Evolutionary conservation across 257 asterid genomes (phyloP), one percentile per base, ranked within the genome.

Genomic region (Henckelia pumila): DNA sequence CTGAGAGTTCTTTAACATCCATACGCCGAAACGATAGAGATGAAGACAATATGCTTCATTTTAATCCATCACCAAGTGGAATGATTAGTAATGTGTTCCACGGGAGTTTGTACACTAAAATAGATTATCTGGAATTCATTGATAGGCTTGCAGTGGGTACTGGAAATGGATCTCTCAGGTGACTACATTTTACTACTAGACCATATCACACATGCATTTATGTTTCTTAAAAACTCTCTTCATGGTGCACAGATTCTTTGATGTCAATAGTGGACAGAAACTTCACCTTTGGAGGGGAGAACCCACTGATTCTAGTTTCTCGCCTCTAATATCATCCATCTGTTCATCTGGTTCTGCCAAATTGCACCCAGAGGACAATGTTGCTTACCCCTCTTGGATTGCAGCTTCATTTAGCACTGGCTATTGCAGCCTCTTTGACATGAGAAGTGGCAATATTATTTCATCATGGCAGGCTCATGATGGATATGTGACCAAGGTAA

Each of bases 401-500:
- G 99, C 97, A 59, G 89, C 93, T 61, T 95, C 95, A 30, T 82
- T 77, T 73, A 91, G 96, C 79, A 85, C 95, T 65, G 99, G 99
- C 64, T 61, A 76, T 75, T 94, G 96, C 80, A 81, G 81, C 78
- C 85, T 91, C 63, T 84, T 86, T 79, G 99, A 94, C 86, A 74
- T 88, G 78, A 86, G 96, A 76, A 84, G 95, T 78, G 99, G 97
- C 70, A 82, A 81, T 69, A 79, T 86, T 60, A 86, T 88, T 74
- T 74, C 95, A 23, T 82, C 95, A 49, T 91, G 99, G 99, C 95
- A 90, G 81, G 99, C 95, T 74, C 97, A 94, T 81, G 97, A 94
- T 81, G 97, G 97, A 76, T 94, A 84, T 73, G 87, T 94, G 78
- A 94, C 97, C 63, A 86, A 94, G 97, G 99, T 94, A 91, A 67